phyloP scores from a whole-genome alignment of 768 basidiomycete genomes.

The Baorangia bicolor region DNA sequence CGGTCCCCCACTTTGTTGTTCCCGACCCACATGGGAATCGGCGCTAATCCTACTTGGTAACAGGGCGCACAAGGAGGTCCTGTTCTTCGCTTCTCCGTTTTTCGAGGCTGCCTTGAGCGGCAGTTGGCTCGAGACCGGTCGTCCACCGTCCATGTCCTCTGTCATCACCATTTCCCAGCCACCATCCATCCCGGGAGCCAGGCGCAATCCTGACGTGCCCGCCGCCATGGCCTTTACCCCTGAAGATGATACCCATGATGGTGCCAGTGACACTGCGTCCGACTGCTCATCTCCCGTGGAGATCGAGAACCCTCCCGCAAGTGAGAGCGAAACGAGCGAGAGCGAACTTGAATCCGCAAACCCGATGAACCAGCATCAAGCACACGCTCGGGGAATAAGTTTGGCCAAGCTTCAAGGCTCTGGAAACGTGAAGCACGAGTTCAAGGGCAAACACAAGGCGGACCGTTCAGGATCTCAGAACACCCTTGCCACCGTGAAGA shows the following conservation, averaged over 20 bases:
- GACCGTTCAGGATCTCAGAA: constrained; percentile 24
- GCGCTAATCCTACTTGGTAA: constrained; percentile 1
- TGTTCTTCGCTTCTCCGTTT: constrained; percentile 93
- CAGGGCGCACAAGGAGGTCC: constrained; percentile 90
- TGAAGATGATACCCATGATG: constrained; percentile 46
- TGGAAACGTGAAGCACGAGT: constrained; percentile 20
- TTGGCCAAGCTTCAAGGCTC: constrained; percentile 59
- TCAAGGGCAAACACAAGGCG: constrained; percentile 23
- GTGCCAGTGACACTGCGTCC: constrained; percentile 28
- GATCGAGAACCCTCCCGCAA: constrained; percentile 35
- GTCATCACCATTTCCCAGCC: constrained; percentile 83
- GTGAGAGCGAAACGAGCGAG: constrained; percentile 37
- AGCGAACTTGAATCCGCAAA: constrained; percentile 29
- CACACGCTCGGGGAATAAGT: constrained; percentile 49
- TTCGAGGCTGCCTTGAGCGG: constrained; percentile 90
- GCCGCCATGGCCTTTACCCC: constrained; percentile 63
- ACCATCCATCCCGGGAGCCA: constrained; percentile 54
- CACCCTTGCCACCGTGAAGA: constrained; percentile 41
- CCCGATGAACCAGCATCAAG: constrained; percentile 24
- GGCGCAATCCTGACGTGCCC: constrained; percentile 38
- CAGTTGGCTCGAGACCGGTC: constrained; percentile 87
- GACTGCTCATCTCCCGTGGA: constrained; percentile 45
- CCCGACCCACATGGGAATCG: background rate
- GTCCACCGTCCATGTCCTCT: constrained; percentile 77
- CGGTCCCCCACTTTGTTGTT: background rate